Percentiles rank a stretch among this genome's conserved stretches.
Conservation (phyloP, 306 rosid genomes). For the Cajanus cajan region DNA sequence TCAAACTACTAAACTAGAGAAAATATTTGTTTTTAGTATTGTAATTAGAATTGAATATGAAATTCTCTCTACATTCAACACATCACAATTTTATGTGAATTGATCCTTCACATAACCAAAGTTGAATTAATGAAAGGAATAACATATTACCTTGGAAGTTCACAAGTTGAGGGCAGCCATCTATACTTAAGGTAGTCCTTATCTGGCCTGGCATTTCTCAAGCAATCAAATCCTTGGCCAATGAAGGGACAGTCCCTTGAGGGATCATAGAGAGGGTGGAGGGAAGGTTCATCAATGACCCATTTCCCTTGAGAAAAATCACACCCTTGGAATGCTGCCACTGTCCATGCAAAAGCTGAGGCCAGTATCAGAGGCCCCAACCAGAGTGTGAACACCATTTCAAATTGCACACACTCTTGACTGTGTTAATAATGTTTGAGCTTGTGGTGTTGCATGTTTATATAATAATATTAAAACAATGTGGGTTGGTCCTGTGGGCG, state of each 20-base stretch:
- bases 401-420: not conserved
- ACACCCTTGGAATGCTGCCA: constrained; percentile 16
- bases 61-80: too few species aligned
- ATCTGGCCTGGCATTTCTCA: constrained; percentile 50
- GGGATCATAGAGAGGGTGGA: constrained; percentile 46
- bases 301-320: constrained; percentile 45
- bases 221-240: constrained; percentile 51
- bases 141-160: constrained; percentile 56
- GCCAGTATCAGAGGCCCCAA: not conserved
- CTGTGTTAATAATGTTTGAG: not conserved
- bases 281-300: constrained; percentile 27
- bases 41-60: too few species aligned
- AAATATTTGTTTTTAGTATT: too few species aligned
- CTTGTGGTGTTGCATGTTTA: not conserved
- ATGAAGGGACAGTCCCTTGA: constrained; percentile 44
- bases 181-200: constrained; percentile 43
- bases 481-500: not conserved
- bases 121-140: too few species aligned
- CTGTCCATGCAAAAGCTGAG: not conserved
- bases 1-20: too few species aligned
- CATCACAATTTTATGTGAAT: too few species aligned
- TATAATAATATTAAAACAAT: not conserved
- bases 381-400: constrained; percentile 28
- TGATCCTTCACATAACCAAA: not conserved
- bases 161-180: constrained; percentile 55